These are phyloP conservation scores for Amaranthus hypochondriacus DNA, from an alignment of 148 eudicot genomes.

Conservation along the genomic window DNA sequence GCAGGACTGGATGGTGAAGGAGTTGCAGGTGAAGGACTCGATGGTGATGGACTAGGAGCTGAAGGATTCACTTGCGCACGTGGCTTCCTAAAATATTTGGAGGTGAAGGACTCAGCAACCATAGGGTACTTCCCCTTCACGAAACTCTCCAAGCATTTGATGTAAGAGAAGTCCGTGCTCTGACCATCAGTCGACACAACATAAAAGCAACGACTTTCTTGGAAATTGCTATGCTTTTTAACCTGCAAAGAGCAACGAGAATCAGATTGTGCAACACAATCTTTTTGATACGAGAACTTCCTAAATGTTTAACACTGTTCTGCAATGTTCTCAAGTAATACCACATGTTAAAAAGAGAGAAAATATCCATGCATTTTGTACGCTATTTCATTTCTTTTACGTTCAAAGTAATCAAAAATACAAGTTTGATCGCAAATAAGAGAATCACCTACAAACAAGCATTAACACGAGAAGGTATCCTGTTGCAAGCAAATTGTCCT, in stretches of 20 bases:
- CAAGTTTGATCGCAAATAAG: too few species aligned
- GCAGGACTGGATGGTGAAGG: not conserved
- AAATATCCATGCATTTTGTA: too few species aligned
- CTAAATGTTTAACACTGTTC: too few species aligned
- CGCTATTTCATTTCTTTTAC: too few species aligned
- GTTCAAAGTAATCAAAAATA: too few species aligned
- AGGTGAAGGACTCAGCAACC: conserved; percentile 48
- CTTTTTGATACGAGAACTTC: too few species aligned
- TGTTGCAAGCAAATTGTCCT: too few species aligned
- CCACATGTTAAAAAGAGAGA: too few species aligned
- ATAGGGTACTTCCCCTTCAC: conserved; percentile 61
- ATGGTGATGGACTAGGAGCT: conserved; percentile 9
- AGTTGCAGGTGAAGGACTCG: not conserved
- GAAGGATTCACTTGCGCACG: conserved; percentile 23
- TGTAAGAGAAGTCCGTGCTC: conserved; percentile 75
- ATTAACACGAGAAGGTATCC: too few species aligned
- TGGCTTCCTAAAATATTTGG: conserved; percentile 57
- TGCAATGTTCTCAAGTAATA: too few species aligned
- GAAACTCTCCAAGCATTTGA: conserved; percentile 65
- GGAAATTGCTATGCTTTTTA: conserved; percentile 56
- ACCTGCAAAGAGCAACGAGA: conserved; percentile 43
- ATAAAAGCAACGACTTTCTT: conserved; percentile 71
- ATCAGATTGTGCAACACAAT: conserved; percentile 1
- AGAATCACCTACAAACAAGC: too few species aligned
- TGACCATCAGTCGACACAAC: conserved; percentile 65